Conservation (phyloP, 805 yeast species). For the Metschnikowia noctiluminum region DNA sequence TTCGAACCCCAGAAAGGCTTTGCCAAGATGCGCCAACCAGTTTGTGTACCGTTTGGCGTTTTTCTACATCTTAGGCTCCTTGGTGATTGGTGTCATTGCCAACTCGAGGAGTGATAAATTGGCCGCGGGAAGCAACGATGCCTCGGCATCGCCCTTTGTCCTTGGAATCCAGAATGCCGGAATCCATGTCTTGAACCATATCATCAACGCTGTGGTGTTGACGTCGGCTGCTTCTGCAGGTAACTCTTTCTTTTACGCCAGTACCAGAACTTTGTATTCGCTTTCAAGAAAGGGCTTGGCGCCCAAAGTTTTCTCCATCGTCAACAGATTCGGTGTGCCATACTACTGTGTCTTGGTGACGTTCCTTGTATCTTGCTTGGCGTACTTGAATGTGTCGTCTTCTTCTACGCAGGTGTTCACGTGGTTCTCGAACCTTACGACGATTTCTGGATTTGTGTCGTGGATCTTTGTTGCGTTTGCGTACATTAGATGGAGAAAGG, state of each 20-base stretch:
- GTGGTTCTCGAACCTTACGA: constrained; percentile 64
- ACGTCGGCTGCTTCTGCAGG: constrained; percentile 51
- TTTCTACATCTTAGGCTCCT: constrained; percentile 39
- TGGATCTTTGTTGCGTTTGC: constrained; percentile 56
- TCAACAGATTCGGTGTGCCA: constrained; percentile 45
- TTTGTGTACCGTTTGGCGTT: constrained; percentile 50
- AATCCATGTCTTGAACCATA: constrained; percentile 65
- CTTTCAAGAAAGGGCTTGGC: constrained; percentile 18
- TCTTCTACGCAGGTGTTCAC: constrained; percentile 53
- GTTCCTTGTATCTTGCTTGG: constrained; percentile 41
- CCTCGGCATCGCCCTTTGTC: constrained; percentile 76
- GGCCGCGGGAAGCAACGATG: constrained; percentile 30
- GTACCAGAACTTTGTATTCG: constrained; percentile 19
- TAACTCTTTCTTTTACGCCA: constrained; percentile 20
- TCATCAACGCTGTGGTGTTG: constrained; percentile 75
- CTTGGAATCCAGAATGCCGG: constrained; percentile 72
- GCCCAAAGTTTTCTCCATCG: constrained; percentile 15
- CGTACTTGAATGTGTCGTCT: constrained; percentile 54
- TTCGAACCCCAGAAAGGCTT: constrained; percentile 53
- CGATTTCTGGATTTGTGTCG: constrained; percentile 63
- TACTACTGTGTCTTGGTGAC: constrained; percentile 31
- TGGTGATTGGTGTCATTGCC: constrained; percentile 40
- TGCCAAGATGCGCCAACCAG: constrained; percentile 60
- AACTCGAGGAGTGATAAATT: constrained; percentile 25
- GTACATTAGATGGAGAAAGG: constrained; percentile 63